Percentiles rank a stretch among this genome's conserved stretches.
Conservation (phyloP, 495 filamentous ascomycete genomes). For the Aspergillus bridgeri region DNA sequence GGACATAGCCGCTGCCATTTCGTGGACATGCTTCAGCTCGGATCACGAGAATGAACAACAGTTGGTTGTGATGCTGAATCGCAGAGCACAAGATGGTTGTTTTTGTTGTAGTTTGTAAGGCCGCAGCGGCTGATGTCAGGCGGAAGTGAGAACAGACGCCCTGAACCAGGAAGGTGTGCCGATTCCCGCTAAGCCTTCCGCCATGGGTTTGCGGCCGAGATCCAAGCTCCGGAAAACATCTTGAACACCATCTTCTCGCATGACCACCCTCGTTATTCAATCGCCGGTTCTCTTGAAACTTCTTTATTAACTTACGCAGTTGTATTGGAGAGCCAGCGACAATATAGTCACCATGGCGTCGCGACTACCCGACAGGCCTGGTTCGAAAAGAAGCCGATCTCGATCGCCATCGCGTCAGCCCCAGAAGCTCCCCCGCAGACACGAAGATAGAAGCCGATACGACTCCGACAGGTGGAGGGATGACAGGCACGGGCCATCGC, state of each 20-base stretch:
- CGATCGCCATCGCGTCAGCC: conserved; percentile 42
- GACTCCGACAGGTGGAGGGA: conserved; percentile 27
- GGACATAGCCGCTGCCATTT: conserved; percentile 37
- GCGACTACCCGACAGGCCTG: conserved; percentile 30
- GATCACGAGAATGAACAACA: not conserved
- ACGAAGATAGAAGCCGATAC: conserved; percentile 30
- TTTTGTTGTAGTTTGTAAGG: not conserved
- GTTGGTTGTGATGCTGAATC: not conserved
- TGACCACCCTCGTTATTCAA: not conserved
- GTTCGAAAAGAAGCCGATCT: conserved; percentile 39
- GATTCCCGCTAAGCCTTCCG: conserved; percentile 28
- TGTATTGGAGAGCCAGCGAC: not conserved
- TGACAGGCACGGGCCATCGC: conserved; percentile 19
- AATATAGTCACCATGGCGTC: conserved; percentile 28
- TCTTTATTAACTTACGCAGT: not conserved
- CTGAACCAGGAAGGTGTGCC: conserved; percentile 20
- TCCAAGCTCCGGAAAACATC: not conserved
- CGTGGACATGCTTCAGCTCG: conserved; percentile 28
- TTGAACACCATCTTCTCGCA: not conserved
- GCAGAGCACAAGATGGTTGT: not conserved
- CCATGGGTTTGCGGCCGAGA: not conserved
- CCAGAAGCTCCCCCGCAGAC: conserved; percentile 36
- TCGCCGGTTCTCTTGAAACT: too few relatives aligned
- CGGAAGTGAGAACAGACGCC: not conserved
- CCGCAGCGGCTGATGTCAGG: not conserved